Percentiles rank a stretch among this genome's conserved stretches.
phyloP scores from a whole-genome alignment of 164 flowering plant species.

The Hamamelis virginiana region DNA sequence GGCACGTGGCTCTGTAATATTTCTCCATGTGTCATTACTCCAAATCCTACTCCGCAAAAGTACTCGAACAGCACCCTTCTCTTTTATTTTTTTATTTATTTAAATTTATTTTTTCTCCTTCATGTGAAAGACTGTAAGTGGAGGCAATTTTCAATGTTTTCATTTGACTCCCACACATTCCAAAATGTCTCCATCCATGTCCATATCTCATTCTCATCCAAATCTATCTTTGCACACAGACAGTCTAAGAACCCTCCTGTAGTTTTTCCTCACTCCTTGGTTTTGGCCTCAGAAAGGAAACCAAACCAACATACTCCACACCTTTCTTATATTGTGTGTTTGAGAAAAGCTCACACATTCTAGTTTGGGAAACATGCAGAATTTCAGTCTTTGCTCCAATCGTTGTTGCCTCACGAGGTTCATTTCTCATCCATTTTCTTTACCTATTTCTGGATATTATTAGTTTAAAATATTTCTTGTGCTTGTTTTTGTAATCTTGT shows the following conservation, averaged over 20 bases:
- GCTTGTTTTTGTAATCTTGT: background rate
- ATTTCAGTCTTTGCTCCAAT: background rate
- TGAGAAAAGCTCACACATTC: background rate
- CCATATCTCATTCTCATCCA: constrained; percentile 1
- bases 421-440: background rate
- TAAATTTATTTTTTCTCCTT: too few species aligned
- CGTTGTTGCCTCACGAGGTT: background rate
- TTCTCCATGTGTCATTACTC: too few species aligned
- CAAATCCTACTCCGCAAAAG: too few species aligned
- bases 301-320: background rate
- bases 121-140: too few species aligned
- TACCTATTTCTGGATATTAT: background rate
- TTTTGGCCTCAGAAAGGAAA: background rate
- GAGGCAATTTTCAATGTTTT: background rate
- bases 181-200: background rate
- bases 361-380: background rate
- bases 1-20: too few species aligned
- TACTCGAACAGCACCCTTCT: background rate
- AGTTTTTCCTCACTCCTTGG: background rate
- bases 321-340: too few species aligned
- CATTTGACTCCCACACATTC: background rate
- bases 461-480: background rate
- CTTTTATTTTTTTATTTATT: too few species aligned
- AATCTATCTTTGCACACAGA: background rate
- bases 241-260: background rate